A percentile compares a stretch with the other conserved stretches of the same genome.
These are phyloP conservation scores for Sporodiniella umbellata DNA, from an alignment of 371 early-diverging fungal genomes.

Conservation along the genomic window DNA sequence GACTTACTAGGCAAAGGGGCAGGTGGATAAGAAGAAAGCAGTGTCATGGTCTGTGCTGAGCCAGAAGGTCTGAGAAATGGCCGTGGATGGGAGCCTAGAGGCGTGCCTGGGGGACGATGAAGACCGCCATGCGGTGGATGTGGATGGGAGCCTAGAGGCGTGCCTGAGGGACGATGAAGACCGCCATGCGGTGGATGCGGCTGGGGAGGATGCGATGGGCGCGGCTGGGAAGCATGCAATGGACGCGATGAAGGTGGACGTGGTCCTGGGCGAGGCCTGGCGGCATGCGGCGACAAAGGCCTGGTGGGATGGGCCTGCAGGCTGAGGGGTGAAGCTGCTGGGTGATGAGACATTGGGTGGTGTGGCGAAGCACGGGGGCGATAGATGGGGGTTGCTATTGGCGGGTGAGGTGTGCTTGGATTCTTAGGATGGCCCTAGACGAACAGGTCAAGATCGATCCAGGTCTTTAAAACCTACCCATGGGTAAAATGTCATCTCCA, in stretches of 20 bases:
- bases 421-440: slow-evolving; percentile 7
- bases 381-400: neutral
- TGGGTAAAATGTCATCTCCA: slow-evolving; percentile 38
- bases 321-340: neutral
- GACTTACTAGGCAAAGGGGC: too few species aligned
- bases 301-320: neutral
- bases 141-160: too few species aligned
- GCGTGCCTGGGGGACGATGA: neutral
- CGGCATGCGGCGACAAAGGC: neutral
- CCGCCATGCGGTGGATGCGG: slow-evolving; percentile 1
- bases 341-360: neutral
- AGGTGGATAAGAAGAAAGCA: slow-evolving; percentile 22
- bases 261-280: neutral
- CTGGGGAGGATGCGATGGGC: slow-evolving; percentile 1
- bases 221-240: slow-evolving; percentile 1
- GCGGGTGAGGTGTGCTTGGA: neutral
- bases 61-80: slow-evolving; percentile 13
- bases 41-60: slow-evolving; percentile 7
- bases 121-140: neutral
- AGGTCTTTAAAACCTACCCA: slow-evolving; percentile 1
- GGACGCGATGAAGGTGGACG: slow-evolving; percentile 1
- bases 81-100: neutral
- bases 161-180: neutral
- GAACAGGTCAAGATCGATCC: neutral
- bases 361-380: neutral